Base-by-base conservation (phyloP, 768 basidiomycete genomes). In the Gautieria morchelliformis region DNA sequence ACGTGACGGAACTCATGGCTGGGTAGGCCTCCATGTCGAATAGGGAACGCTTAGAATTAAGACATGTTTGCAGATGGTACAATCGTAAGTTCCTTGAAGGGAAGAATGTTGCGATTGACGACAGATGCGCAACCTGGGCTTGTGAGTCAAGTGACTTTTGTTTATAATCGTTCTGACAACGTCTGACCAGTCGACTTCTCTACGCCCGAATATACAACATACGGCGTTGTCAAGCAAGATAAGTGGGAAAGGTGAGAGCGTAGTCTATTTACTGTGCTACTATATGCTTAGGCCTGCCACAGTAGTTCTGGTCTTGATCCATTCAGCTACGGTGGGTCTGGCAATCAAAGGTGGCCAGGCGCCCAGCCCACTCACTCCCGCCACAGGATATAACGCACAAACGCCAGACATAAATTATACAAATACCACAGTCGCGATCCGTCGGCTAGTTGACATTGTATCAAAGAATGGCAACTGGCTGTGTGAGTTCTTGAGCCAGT, bases 171-270 rank as follows among this genome's bases (percentile, higher is more conserved):
- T 32, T 47, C 22, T 47, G 27, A 47, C n/a, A n/a, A n/a, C 27
- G 32, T 10, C 22, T 22, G 14, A 15, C n/a, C n/a, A 54, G 53
- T 79, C 0, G 78, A 81, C 56, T 80, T 80, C 58, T 75, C 77
- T 57, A 81, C 80, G 0, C 80, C 82, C 0, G 82, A 83, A 60
- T 81, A 81, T 55, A 69, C 72, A 1, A 67, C 68, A 1, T 81
- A 78, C 41, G 73, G 72, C 15, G 71, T 75, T 5, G 70, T 77
- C 22, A 76, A 78, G 30, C 70, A 75, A 0, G 66, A 66, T 22
- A 73, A 69, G 35, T 84, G 82, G 83, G 82, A 84, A 63, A 79
- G 75, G 68, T 35, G 83, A 81, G 59, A 82, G 80, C 27, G 76
- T 83, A 56, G 1, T 40, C 39, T 45, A 59, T 15, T 27, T 27